These are phyloP conservation scores for Ramalina intermedia DNA, from an alignment of 495 filamentous ascomycete genomes.

Conservation along the genomic window DNA sequence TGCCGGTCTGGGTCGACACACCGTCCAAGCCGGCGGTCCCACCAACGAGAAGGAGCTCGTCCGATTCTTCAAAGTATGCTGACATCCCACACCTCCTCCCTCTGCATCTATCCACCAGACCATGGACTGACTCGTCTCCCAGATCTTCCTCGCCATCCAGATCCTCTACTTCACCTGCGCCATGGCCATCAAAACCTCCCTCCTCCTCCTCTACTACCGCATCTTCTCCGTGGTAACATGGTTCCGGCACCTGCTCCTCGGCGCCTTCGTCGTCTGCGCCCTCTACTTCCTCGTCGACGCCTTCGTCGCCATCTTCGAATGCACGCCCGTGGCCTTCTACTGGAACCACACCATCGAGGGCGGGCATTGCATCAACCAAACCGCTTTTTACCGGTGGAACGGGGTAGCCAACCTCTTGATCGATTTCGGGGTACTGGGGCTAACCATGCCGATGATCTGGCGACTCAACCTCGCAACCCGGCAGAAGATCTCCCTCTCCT, in stretches of 20 bases:
- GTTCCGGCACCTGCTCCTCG: conserved; percentile 23
- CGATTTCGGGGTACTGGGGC: conserved; percentile 28
- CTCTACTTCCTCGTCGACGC: conserved; percentile 25
- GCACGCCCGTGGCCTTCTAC: conserved; percentile 25
- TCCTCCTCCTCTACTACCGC: conserved; percentile 34
- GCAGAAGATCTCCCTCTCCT: conserved; percentile 33
- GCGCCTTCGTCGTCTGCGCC: conserved; percentile 22
- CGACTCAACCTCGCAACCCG: conserved; percentile 26
- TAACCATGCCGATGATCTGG: conserved; percentile 32
- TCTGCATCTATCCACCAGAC: background rate
- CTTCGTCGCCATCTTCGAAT: conserved; percentile 28
- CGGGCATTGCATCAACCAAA: conserved; percentile 24
- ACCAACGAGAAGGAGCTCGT: conserved; percentile 16
- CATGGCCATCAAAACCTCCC: conserved; percentile 29
- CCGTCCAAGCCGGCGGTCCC: background rate
- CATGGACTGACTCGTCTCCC: background rate
- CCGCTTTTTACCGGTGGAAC: conserved; percentile 28
- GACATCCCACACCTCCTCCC: background rate
- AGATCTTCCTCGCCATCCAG: conserved; percentile 34
- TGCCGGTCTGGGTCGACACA: conserved; percentile 6
- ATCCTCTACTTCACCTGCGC: conserved; percentile 30
- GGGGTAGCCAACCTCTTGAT: conserved; percentile 30
- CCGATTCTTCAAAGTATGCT: conserved; percentile 26
- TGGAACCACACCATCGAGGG: conserved; percentile 24
- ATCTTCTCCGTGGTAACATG: conserved; percentile 25